A percentile compares a stretch with the other conserved stretches of the same genome.
Evolutionary conservation across 345 rosid species (phyloP).

Genomic region (Barbarea vulgaris): DNA sequence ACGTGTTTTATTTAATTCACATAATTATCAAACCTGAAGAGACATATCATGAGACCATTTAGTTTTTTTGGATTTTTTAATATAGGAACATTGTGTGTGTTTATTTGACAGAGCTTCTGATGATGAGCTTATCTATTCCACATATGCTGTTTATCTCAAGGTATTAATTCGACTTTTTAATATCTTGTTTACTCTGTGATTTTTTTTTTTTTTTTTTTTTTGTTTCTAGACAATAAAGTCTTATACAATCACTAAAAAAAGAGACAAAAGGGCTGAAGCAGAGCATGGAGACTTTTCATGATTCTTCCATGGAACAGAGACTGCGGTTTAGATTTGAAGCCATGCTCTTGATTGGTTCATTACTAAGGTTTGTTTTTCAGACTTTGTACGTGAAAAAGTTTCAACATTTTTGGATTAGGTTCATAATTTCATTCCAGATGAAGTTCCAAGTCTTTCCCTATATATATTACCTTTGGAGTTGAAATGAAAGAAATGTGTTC

Average conservation of each 20-base stretch:
- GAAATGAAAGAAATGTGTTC: too few relatives aligned
- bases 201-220: constrained; percentile 6
- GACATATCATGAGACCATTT: too few relatives aligned
- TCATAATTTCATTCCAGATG: not conserved
- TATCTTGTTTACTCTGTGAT: not conserved
- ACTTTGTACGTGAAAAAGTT: not conserved
- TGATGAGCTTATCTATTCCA: constrained; percentile 54
- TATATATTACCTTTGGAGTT: too few relatives aligned
- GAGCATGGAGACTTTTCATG: constrained; percentile 52
- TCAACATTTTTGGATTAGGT: not conserved
- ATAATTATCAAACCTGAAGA: too few relatives aligned
- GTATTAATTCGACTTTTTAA: constrained; percentile 36
- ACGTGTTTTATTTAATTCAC: too few relatives aligned
- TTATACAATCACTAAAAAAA: too few relatives aligned
- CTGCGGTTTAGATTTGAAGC: constrained; percentile 80
- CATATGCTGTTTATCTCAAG: constrained; percentile 59
- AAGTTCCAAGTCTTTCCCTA: not conserved
- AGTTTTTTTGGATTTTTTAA: not conserved
- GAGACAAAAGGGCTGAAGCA: constrained; percentile 80
- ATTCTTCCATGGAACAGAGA: constrained; percentile 49
- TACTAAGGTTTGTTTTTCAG: constrained; percentile 52
- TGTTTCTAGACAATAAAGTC: too few relatives aligned
- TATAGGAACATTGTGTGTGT: constrained; percentile 51
- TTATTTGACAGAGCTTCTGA: constrained; percentile 32
- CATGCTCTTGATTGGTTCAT: constrained; percentile 85